Percentiles rank a stretch among this genome's conserved stretches.
phyloP scores from a whole-genome alignment of 2,329 filamentous ascomycete genomes.

The Neonectria coccinea region DNA sequence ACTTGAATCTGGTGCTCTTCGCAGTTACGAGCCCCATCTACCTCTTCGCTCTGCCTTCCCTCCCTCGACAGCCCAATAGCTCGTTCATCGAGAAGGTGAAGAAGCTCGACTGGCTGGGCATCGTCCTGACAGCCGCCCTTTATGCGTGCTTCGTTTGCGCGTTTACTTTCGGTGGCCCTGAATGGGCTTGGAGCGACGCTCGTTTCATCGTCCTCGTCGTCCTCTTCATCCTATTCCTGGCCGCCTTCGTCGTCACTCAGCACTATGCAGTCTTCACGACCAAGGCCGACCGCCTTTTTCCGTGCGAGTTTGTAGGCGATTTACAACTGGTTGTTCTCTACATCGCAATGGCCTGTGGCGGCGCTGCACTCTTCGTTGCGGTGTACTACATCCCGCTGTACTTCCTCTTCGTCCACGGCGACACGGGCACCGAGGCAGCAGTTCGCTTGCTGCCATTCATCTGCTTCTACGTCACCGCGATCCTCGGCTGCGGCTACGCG shows the following conservation, averaged over 20 bases:
- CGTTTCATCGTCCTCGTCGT: constrained; percentile 59
- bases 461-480: constrained; percentile 31
- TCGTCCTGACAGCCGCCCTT: constrained; percentile 55
- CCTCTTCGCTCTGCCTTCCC: constrained; percentile 45
- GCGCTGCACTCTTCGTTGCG: constrained; percentile 27
- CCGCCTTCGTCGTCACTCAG: constrained; percentile 50
- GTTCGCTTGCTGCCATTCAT: constrained; percentile 38
- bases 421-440: constrained; percentile 33
- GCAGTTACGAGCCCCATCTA: constrained; percentile 48
- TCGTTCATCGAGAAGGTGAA: constrained; percentile 45
- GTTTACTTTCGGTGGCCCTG: constrained; percentile 60
- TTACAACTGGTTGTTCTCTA: constrained; percentile 43
- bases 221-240: constrained; percentile 52
- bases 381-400: constrained; percentile 35
- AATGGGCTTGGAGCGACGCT: constrained; percentile 60
- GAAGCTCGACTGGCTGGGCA: constrained; percentile 60
- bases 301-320: constrained; percentile 39
- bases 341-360: constrained; percentile 30
- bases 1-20: constrained; percentile 66
- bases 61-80: constrained; percentile 38
- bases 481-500: constrained; percentile 28
- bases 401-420: constrained; percentile 38
- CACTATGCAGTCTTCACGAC: constrained; percentile 55
- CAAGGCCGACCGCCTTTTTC: constrained; percentile 48
- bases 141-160: constrained; percentile 58